These are phyloP conservation scores for Picochlorum sp. DNA, from an alignment of 139 green algal species.

Conservation along the genomic window DNA sequence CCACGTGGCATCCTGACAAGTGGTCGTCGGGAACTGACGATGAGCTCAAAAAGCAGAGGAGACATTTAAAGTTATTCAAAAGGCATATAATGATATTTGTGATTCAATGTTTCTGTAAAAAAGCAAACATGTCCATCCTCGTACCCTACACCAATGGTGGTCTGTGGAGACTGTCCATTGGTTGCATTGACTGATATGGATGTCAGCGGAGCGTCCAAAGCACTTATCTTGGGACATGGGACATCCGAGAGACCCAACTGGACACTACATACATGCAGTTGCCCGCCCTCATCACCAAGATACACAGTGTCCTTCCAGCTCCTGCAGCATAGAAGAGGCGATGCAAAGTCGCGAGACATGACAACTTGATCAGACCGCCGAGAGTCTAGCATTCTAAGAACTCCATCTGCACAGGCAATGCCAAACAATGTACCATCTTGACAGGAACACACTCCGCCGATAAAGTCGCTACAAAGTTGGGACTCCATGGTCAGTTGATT, in stretches of 20 bases:
- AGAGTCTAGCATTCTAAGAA: conserved; percentile 39
- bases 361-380: conserved; percentile 14
- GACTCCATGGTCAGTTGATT: neutral
- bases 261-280: conserved; percentile 44
- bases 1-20: conserved; percentile 47
- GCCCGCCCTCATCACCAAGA: conserved; percentile 45
- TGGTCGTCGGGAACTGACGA: conserved; percentile 15
- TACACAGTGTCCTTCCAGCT: conserved; percentile 39
- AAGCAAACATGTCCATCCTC: neutral
- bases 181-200: too few species aligned
- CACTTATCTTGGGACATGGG: too few species aligned
- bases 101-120: neutral
- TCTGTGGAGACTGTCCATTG: too few species aligned
- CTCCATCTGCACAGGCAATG: conserved; percentile 42
- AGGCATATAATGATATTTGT: conserved; percentile 16
- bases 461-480: neutral
- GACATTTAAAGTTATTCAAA: conserved; percentile 27
- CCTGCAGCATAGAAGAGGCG: conserved; percentile 47
- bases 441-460: conserved; percentile 24
- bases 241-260: neutral
- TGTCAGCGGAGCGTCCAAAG: too few species aligned
- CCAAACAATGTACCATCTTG: conserved; percentile 33
- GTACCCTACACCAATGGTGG: neutral
- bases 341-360: conserved; percentile 16
- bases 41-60: conserved; percentile 17